Base-by-base conservation (phyloP, 495 filamentous ascomycete genomes). In the Cudoniella acicularis region DNA sequence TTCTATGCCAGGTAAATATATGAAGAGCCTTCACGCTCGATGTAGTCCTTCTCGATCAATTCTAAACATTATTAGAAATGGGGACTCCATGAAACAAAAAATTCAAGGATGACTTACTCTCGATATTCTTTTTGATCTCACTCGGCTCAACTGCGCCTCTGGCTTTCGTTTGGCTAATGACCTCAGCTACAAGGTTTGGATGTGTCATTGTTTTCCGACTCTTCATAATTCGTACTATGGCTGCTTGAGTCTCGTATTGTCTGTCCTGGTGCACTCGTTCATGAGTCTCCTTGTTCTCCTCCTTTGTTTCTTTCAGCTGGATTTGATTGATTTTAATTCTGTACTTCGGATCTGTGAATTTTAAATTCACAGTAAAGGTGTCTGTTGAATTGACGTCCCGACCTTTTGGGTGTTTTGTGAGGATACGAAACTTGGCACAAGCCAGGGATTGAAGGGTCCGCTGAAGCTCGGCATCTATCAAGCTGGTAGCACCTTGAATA, bases 291-390 rank as follows among this genome's bases (percentile, higher is more conserved):
- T 91, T 87, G 70, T 96, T 96, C 76, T 99, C 94, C 62, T 79
- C 74, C 52, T 74, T 76, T 1, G 64, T 98, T 74, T 98, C 95
- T 70, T 92, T 93, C 49, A 97, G 80, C 73, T 99, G 95, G 58
- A 99, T 91, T 72, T 95, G 90, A 73, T 98, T 98, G 78, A 98
- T 96, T 77, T 99, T 98, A 73, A 99, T 86, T 56, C 91, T 87
- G 73, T 87, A 89, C 73, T 96, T 96, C 24, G 81, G 79, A 63
- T 96, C 87, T 17, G 73, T 73, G 72, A 99, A 99, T 17, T 64
- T 68, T 23, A 76, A 43, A 72, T 98, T 98, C 60, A 94, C 82
- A 0, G 78, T 77, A 67, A 99, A 99, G 11, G 81, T 83, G 69
- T 99, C 94, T 2, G 80, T 88, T 1, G 72, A 62, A 52, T 80